Percentiles rank a stretch among this genome's conserved stretches.
phyloP scores from a whole-genome alignment of 139 green algal genomes.

The Tetradesmus obliquus region DNA sequence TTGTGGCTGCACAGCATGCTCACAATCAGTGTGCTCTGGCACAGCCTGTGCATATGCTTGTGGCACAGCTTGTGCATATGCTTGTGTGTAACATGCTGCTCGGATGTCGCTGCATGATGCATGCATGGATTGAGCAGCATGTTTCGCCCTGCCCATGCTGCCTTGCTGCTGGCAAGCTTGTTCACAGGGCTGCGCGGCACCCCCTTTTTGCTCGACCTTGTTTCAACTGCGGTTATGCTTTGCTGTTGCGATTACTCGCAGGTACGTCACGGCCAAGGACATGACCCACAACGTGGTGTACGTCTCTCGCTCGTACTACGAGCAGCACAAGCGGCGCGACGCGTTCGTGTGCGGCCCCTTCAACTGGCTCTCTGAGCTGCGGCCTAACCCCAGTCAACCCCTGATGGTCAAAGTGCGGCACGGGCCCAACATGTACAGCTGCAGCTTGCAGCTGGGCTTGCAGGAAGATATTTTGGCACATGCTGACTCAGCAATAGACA shows the following conservation, averaged over 20 bases:
- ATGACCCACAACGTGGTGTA: constrained; percentile 86
- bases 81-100: too few relatives aligned
- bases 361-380: constrained; percentile 67
- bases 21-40: too few relatives aligned
- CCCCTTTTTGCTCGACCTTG: too few relatives aligned
- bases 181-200: too few relatives aligned
- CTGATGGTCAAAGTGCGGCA: constrained; percentile 83
- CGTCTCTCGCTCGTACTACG: constrained; percentile 82
- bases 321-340: constrained; percentile 56
- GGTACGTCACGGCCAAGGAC: constrained; percentile 96
- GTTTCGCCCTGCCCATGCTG: too few relatives aligned
- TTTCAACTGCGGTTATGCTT: neutral
- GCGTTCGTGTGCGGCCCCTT: constrained; percentile 73
- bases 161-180: too few relatives aligned
- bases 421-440: constrained; percentile 80
- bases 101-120: too few relatives aligned
- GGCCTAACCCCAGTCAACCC: neutral
- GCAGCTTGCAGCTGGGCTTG: constrained; percentile 48
- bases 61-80: too few relatives aligned
- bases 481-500: constrained; percentile 15
- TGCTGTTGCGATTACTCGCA: constrained; percentile 39
- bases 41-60: too few relatives aligned
- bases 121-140: too few relatives aligned
- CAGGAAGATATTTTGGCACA: neutral
- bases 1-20: neutral